phyloP scores from a whole-genome alignment of 177 flowering plant genomes.

The Vitis hybrid region DNA sequence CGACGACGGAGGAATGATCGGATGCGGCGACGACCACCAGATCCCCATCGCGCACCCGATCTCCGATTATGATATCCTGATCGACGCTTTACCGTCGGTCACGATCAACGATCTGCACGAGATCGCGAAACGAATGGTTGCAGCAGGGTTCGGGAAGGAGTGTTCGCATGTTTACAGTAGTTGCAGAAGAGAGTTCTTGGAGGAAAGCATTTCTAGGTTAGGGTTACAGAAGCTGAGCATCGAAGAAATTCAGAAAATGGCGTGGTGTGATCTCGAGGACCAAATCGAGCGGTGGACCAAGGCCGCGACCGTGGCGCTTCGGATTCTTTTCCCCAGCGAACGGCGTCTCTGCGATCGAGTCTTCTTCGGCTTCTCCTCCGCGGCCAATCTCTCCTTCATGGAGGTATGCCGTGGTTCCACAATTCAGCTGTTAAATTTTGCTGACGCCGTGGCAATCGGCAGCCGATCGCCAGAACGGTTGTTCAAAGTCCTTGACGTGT shows the following conservation, averaged over 20 bases:
- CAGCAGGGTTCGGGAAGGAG: constrained; percentile 71
- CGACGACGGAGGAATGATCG: constrained; percentile 23
- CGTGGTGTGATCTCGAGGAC: constrained; percentile 77
- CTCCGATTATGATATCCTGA: constrained; percentile 59
- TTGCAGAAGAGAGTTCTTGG: constrained; percentile 73
- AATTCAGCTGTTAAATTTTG: constrained; percentile 75
- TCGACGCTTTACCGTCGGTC: constrained; percentile 76
- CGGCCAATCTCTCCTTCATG: constrained; percentile 78
- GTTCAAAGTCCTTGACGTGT: constrained; percentile 74
- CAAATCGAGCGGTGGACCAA: constrained; percentile 77
- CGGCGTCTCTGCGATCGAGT: constrained; percentile 78
- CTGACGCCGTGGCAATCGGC: constrained; percentile 72
- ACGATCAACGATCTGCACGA: constrained; percentile 70
- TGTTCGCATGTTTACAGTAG: constrained; percentile 73
- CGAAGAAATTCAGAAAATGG: constrained; percentile 69
- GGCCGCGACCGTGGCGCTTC: constrained; percentile 48
- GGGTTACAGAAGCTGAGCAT: constrained; percentile 71
- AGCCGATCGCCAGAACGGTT: constrained; percentile 77
- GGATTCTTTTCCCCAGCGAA: constrained; percentile 81
- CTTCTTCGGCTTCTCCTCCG: constrained; percentile 58
- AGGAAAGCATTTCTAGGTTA: constrained; percentile 72
- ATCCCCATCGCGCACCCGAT: constrained; percentile 79
- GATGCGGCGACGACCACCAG: constrained; percentile 30
- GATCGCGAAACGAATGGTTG: constrained; percentile 88
- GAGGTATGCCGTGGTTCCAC: constrained; percentile 76